Conservation (phyloP, 139 green algal genomes). For the Asterochloris erici region DNA sequence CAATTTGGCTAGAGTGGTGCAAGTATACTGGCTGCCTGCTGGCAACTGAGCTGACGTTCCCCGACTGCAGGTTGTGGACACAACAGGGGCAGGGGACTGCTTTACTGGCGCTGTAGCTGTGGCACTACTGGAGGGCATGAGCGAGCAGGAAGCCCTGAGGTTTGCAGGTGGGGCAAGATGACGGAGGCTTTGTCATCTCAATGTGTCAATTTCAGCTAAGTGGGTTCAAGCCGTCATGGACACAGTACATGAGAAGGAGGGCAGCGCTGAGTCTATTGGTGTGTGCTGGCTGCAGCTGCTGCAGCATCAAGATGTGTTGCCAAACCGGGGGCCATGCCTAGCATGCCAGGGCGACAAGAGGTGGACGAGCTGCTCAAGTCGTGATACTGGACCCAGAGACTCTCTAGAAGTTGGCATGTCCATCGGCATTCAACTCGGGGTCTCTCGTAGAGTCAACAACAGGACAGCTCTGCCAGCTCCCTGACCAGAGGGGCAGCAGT, state of each 20-base stretch:
- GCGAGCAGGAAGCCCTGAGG: slow-evolving; percentile 51
- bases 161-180: slow-evolving; percentile 60
- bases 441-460: no score
- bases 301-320: slow-evolving; percentile 55
- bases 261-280: not conserved
- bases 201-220: not conserved
- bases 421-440: no score
- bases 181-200: not conserved
- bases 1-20: no score
- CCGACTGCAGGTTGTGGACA: slow-evolving; percentile 67
- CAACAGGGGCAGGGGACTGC: slow-evolving; percentile 89
- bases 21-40: no score
- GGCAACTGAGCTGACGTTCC: no score
- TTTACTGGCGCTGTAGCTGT: slow-evolving; percentile 89
- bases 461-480: no score
- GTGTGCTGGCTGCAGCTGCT: slow-evolving; percentile 5
- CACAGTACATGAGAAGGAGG: not conserved
- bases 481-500: no score
- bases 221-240: not conserved
- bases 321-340: slow-evolving; percentile 51
- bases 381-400: not conserved
- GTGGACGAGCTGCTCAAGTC: slow-evolving; percentile 20
- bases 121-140: slow-evolving; percentile 65
- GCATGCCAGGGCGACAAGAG: slow-evolving; percentile 42
- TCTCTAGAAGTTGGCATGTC: no score